These are phyloP conservation scores for Diaporthe vaccinii DNA, from an alignment of 2,329 filamentous ascomycete genomes.

Conservation along the genomic window DNA sequence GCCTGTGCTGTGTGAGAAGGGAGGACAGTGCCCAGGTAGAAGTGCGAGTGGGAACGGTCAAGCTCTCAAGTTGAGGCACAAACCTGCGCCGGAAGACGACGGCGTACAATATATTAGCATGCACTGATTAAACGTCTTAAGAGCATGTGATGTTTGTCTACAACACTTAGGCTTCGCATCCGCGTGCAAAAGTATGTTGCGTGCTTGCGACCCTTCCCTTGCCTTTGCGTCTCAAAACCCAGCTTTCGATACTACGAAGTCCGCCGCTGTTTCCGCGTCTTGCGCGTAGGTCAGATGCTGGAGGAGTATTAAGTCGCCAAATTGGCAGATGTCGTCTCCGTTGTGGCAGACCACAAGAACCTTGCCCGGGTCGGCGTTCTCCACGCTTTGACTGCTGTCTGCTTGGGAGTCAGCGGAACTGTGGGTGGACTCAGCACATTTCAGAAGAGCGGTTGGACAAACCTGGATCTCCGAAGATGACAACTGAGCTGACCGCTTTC, in stretches of 20 bases:
- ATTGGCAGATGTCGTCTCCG: constrained; percentile 46
- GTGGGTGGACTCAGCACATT: fast-evolving
- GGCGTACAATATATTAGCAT: neutral
- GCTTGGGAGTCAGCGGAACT: neutral
- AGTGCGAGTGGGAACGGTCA: neutral
- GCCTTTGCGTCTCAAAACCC: neutral
- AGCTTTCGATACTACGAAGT: constrained; percentile 43
- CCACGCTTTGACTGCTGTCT: constrained; percentile 42
- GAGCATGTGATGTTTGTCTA: neutral
- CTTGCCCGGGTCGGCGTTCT: constrained; percentile 39
- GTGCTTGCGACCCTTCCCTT: neutral
- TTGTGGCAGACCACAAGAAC: constrained; percentile 44
- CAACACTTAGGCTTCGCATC: neutral
- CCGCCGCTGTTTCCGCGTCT: constrained; percentile 44
- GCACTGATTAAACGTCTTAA: neutral
- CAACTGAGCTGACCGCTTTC: constrained; percentile 44
- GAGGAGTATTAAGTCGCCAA: constrained; percentile 44
- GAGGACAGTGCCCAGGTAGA: neutral
- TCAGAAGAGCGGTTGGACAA: neutral
- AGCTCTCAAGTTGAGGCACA: neutral
- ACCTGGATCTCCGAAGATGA: constrained; percentile 49
- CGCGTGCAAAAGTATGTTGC: too few species aligned
- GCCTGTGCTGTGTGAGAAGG: neutral
- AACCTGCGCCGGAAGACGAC: neutral
- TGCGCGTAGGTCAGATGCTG: constrained; percentile 47